phyloP scores from a whole-genome alignment of 2,329 filamentous ascomycete species.

The Corniculantispora saksenae region DNA sequence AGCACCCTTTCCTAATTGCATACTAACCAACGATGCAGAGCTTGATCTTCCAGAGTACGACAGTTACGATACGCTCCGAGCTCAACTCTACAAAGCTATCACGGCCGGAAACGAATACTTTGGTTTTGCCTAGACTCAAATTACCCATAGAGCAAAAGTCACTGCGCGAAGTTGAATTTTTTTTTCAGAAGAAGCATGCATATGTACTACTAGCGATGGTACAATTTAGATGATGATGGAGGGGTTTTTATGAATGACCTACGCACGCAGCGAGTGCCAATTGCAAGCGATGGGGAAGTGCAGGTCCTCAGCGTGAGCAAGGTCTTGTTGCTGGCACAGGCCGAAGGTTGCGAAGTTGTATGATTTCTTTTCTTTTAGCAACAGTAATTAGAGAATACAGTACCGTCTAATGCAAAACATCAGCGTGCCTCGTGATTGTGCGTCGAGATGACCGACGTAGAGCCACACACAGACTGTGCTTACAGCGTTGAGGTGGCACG shows the following conservation, averaged over 20 bases:
- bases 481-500: neutral
- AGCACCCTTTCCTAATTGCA: neutral
- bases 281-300: slow-evolving; percentile 56
- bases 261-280: neutral
- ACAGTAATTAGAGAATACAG: slow-evolving; percentile 11
- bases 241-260: neutral
- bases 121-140: slow-evolving; percentile 74
- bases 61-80: slow-evolving; percentile 85
- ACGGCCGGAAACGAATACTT: slow-evolving; percentile 98
- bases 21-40: slow-evolving; percentile 60
- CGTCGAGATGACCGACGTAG: neutral
- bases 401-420: neutral
- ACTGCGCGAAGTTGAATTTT: neutral
- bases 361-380: slow-evolving; percentile 32
- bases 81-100: slow-evolving; percentile 90
- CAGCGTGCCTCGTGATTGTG: neutral
- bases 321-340: neutral
- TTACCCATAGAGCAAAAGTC: neutral
- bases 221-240: neutral
- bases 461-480: too few relatives aligned
- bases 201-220: neutral
- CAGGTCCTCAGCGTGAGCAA: slow-evolving; percentile 22
- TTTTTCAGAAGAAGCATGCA: neutral
- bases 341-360: neutral
- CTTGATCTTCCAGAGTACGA: slow-evolving; percentile 98